A percentile compares a stretch with the other conserved stretches of the same genome.
phyloP scores from a whole-genome alignment of 805 yeast species.

The Clavispora phyllophila region DNA sequence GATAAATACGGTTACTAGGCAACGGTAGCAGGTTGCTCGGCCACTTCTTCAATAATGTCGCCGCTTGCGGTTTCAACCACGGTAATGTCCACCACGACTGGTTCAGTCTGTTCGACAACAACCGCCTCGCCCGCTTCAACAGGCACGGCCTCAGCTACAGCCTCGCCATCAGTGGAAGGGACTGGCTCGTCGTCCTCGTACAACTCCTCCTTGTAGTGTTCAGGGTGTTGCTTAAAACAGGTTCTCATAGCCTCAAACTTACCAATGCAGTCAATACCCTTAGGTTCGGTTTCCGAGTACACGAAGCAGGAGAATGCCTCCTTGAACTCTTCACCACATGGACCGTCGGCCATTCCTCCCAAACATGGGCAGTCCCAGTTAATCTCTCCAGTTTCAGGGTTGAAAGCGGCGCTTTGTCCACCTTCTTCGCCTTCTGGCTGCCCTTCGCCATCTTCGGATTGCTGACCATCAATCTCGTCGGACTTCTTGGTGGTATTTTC shows the following conservation, averaged over 20 bases:
- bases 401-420: conserved; percentile 64
- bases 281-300: conserved; percentile 90
- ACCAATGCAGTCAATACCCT: conserved; percentile 91
- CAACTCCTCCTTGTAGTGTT: conserved; percentile 86
- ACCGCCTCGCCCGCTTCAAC: conserved; percentile 2
- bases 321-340: conserved; percentile 95
- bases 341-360: conserved; percentile 99
- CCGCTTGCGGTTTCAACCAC: not conserved
- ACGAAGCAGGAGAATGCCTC: conserved; percentile 94
- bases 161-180: conserved; percentile 8
- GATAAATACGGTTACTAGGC: not conserved
- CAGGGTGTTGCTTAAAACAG: conserved; percentile 91
- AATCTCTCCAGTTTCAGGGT: conserved; percentile 97
- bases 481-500: not conserved
- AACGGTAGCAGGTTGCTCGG: not conserved
- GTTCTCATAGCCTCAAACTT: conserved; percentile 88
- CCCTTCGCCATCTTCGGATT: conserved; percentile 11
- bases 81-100: not conserved
- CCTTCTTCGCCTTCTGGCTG: conserved; percentile 15
- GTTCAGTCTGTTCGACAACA: not conserved
- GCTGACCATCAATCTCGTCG: not conserved
- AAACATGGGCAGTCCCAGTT: conserved; percentile 99
- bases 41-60: not conserved
- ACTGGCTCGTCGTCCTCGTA: conserved; percentile 63
- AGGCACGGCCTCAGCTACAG: conserved; percentile 1